Percentiles rank a stretch among this genome's conserved stretches.
phyloP scores from a whole-genome alignment of 2,329 filamentous ascomycete genomes.

The Nannizziopsis arthrosporioides region DNA sequence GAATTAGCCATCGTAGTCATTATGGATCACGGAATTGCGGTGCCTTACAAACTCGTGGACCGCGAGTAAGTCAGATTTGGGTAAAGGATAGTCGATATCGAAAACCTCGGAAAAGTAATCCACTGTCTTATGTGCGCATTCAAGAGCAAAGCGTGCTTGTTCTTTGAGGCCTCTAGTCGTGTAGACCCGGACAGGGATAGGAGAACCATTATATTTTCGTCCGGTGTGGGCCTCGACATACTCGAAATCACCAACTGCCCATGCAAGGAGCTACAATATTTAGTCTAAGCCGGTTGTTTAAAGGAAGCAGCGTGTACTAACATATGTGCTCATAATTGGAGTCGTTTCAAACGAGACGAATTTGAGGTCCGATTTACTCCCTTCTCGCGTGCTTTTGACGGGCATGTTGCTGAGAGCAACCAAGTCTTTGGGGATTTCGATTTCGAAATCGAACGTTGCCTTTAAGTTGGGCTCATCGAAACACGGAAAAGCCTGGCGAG shows the following conservation, averaged over 20 bases:
- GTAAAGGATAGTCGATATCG: constrained; percentile 81
- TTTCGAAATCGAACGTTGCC: constrained; percentile 84
- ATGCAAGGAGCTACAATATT: constrained; percentile 66
- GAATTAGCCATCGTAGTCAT: constrained; percentile 17
- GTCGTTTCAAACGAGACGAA: constrained; percentile 69
- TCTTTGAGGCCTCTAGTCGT: constrained; percentile 89
- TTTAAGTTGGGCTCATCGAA: constrained; percentile 98
- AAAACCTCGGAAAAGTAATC: constrained; percentile 96
- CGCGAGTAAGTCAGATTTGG: constrained; percentile 80
- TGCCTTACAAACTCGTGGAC: constrained; percentile 77
- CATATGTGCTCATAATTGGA: constrained; percentile 80
- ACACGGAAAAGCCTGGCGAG: constrained; percentile 87
- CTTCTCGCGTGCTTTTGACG: constrained; percentile 58
- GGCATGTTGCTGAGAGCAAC: constrained; percentile 94
- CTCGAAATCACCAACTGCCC: constrained; percentile 95
- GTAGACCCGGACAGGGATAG: constrained; percentile 86
- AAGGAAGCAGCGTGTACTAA: constrained; percentile 23
- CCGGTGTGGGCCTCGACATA: constrained; percentile 87
- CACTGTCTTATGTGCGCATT: constrained; percentile 84
- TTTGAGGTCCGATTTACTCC: constrained; percentile 53
- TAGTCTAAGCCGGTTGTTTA: constrained; percentile 36
- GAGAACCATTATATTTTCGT: constrained; percentile 81
- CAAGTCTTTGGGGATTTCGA: constrained; percentile 81
- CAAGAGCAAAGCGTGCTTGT: constrained; percentile 76
- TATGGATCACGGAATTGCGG: background rate